phyloP scores from a whole-genome alignment of 1,284 basidiomycete genomes.

The Filobasidium uniguttulatum region DNA sequence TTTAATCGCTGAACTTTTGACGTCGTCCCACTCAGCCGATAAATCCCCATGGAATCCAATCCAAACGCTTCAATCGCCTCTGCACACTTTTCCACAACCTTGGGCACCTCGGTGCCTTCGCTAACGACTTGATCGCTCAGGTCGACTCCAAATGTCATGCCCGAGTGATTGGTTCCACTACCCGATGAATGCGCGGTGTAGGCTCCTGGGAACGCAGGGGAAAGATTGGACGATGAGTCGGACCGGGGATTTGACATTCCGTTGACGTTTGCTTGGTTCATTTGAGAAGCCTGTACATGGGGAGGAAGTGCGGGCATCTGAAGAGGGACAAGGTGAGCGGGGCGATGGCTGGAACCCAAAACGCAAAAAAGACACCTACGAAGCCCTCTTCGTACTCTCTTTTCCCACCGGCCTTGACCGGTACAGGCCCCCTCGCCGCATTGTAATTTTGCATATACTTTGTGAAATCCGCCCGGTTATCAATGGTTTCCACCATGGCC shows the following conservation, averaged over 20 bases:
- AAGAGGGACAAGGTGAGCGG: neutral
- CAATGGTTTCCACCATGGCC: conserved; percentile 73
- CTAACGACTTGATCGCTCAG: conserved; percentile 80
- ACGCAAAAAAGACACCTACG: conserved; percentile 42
- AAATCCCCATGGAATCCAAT: conserved; percentile 73
- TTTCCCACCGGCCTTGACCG: conserved; percentile 51
- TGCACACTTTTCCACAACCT: conserved; percentile 77
- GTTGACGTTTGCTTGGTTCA: neutral
- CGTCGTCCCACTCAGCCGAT: conserved; percentile 81
- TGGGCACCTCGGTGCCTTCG: conserved; percentile 78
- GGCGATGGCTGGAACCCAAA: neutral
- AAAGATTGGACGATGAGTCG: neutral
- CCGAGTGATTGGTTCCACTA: conserved; percentile 20
- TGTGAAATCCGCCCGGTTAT: conserved; percentile 89
- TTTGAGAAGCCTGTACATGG: conserved; percentile 23
- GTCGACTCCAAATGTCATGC: conserved; percentile 74
- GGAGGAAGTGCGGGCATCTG: conserved; percentile 31
- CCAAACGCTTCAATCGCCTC: conserved; percentile 78
- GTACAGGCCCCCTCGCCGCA: conserved; percentile 48
- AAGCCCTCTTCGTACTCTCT: conserved; percentile 76
- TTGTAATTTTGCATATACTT: conserved; percentile 95
- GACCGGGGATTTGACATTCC: neutral
- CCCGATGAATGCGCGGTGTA: neutral
- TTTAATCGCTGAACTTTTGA: conserved; percentile 76
- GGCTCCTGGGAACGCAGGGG: neutral